Conservation (phyloP, 345 rosid species). For the Boechera stricta region DNA sequence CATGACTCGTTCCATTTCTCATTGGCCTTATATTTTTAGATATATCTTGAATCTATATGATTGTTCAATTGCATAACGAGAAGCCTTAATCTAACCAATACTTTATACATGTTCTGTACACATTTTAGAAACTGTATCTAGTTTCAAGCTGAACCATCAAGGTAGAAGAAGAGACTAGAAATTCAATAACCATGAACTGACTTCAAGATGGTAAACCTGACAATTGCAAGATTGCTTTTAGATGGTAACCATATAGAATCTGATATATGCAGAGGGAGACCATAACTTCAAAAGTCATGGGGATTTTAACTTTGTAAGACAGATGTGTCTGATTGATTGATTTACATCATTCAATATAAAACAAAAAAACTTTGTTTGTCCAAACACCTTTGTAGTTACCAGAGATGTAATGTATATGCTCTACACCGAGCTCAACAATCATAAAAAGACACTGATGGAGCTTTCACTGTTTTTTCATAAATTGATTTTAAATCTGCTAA, state of each 20-base stretch:
- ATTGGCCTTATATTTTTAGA: neutral
- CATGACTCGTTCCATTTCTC: neutral
- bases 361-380: no score
- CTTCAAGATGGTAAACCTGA: neutral
- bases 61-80: neutral
- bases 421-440: constrained; percentile 10
- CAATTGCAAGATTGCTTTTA: neutral
- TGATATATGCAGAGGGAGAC: constrained; percentile 3
- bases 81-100: neutral
- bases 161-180: neutral
- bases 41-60: neutral
- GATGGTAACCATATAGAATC: neutral
- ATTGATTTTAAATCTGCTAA: no score
- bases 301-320: neutral
- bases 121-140: neutral
- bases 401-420: neutral
- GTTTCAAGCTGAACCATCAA: neutral
- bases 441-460: constrained; percentile 24
- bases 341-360: neutral
- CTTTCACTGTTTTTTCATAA: constrained; percentile 9
- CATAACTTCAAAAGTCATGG: neutral
- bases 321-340: neutral
- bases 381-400: no score
- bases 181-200: neutral
- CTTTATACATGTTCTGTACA: neutral